Conservation (phyloP, 139 green algal species). For the Chlamydomonas applanata region DNA sequence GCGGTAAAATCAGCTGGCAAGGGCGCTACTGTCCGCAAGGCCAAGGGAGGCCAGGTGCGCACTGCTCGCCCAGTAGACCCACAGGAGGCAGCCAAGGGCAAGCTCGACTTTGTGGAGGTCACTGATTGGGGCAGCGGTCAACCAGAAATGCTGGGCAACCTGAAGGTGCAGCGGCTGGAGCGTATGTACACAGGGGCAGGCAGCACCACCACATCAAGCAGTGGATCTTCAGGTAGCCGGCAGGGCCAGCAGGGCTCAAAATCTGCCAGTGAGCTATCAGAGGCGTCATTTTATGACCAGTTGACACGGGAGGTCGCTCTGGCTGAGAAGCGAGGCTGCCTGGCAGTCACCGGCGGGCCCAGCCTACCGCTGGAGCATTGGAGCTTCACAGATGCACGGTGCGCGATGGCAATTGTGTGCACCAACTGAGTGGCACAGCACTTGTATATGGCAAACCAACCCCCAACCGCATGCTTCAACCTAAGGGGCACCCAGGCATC, state of each 20-base stretch:
- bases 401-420: neutral
- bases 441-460: neutral
- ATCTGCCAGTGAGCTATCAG: neutral
- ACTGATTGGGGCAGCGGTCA: conserved; percentile 2
- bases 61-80: neutral
- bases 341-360: too few relatives aligned
- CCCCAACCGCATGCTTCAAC: neutral
- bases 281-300: conserved; percentile 3
- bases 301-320: neutral
- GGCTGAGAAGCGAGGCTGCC: neutral
- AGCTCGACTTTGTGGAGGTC: conserved; percentile 3
- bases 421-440: neutral
- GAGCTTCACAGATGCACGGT: neutral
- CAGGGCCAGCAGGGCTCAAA: neutral
- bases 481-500: neutral
- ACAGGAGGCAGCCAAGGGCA: neutral
- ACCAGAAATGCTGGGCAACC: neutral
- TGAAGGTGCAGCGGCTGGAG: conserved; percentile 1
- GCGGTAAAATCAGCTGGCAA: neutral
- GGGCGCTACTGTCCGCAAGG: neutral
- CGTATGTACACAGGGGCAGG: neutral
- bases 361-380: too few relatives aligned
- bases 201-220: neutral
- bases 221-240: too few relatives aligned
- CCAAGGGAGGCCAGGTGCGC: neutral